Evolutionary conservation across 192 early-diverging fungal species (phyloP).

Genomic region (Rhizoclosmatium sp.): DNA sequence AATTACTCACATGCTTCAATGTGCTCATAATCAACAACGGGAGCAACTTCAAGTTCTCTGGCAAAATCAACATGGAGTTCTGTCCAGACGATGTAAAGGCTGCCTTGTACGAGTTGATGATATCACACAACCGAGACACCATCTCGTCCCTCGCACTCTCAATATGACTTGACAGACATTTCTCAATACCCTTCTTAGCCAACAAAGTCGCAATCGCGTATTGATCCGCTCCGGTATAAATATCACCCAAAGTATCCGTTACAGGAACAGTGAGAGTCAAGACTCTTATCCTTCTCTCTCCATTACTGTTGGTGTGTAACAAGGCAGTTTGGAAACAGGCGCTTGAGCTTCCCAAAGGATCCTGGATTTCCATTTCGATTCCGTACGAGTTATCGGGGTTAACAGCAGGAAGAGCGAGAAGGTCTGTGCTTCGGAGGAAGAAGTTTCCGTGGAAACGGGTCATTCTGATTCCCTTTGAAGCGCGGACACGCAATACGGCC

Average conservation of each 20-base stretch:
- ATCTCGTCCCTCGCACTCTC: conserved; percentile 95
- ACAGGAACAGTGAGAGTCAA: conserved; percentile 89
- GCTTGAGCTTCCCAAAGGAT: conserved; percentile 73
- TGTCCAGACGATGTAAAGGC: conserved; percentile 79
- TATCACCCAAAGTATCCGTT: conserved; percentile 77
- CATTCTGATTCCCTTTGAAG: conserved; percentile 89
- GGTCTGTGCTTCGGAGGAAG: conserved; percentile 93
- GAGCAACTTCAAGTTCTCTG: conserved; percentile 85
- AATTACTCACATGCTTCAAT: conserved; percentile 77
- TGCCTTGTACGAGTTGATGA: conserved; percentile 89
- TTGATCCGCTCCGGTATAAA: conserved; percentile 87
- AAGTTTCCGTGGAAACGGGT: conserved; percentile 96
- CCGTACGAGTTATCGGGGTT: conserved; percentile 91
- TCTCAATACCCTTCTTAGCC: conserved; percentile 92
- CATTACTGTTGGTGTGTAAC: conserved; percentile 83
- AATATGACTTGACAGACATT: conserved; percentile 81
- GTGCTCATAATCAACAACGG: conserved; percentile 83
- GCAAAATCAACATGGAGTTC: conserved; percentile 80
- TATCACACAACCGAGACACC: conserved; percentile 83
- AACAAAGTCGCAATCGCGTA: conserved; percentile 81
- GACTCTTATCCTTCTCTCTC: conserved; percentile 92
- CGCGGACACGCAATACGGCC: conserved; percentile 91
- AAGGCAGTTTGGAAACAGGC: conserved; percentile 96
- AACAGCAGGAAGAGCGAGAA: conserved; percentile 91
- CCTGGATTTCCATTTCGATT: conserved; percentile 81